phyloP scores from a whole-genome alignment of 176 grass and related monocot species.

The Paspalum notatum region DNA sequence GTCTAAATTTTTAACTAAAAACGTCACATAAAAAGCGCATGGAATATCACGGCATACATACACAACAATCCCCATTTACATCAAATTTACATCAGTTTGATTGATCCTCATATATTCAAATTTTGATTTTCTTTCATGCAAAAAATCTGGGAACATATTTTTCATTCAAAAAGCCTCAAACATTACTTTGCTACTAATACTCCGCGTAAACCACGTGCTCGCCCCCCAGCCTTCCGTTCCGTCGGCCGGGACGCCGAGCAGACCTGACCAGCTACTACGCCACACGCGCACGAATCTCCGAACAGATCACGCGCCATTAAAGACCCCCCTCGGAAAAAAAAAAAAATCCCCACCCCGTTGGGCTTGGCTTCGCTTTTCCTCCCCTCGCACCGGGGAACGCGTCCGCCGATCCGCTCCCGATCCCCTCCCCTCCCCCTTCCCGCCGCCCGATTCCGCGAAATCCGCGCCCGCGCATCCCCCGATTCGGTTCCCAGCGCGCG shows the following conservation, averaged over 20 bases:
- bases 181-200: too few relatives aligned
- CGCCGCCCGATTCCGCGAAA: constrained; percentile 33
- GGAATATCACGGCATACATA: too few relatives aligned
- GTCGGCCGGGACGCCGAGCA: neutral
- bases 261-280: neutral
- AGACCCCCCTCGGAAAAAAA: neutral
- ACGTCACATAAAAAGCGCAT: too few relatives aligned
- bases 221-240: neutral
- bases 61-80: too few relatives aligned
- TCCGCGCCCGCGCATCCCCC: neutral
- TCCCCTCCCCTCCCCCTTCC: constrained; percentile 9
- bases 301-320: constrained; percentile 18
- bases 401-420: constrained; percentile 49
- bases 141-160: too few relatives aligned
- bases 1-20: too few relatives aligned
- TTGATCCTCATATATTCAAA: too few relatives aligned
- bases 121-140: too few relatives aligned
- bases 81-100: too few relatives aligned
- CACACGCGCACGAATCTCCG: constrained; percentile 7
- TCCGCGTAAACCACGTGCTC: neutral
- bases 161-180: too few relatives aligned
- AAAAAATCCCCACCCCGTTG: constrained; percentile 6
- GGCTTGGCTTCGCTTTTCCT: neutral
- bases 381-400: constrained; percentile 39
- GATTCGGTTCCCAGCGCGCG: neutral